Conservation (phyloP, 2,329 filamentous ascomycete species). For the Colletotrichum sp. region DNA sequence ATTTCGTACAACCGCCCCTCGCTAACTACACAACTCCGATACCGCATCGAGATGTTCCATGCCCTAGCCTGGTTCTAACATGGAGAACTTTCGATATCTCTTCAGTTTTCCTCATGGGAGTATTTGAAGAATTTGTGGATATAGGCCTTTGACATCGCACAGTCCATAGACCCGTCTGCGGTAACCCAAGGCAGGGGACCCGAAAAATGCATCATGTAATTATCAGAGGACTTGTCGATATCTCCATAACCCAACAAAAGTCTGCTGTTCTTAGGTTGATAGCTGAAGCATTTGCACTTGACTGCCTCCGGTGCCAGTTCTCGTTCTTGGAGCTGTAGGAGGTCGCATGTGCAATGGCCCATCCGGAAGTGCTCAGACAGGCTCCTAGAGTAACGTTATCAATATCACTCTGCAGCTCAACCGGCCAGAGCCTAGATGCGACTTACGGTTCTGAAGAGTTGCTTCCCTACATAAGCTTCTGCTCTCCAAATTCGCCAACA, state of each 20-base stretch:
- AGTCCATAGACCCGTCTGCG: not conserved
- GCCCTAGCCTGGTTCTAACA: not conserved
- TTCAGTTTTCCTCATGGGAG: not conserved
- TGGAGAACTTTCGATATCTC: rapidly evolving
- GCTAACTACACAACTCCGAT: not conserved
- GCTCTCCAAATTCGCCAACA: not conserved
- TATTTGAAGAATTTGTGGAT: not conserved
- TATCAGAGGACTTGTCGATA: not conserved
- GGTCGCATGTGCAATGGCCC: not conserved
- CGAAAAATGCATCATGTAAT: not conserved
- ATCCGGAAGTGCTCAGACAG: not conserved
- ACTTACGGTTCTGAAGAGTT: not conserved
- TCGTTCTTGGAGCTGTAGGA: not conserved
- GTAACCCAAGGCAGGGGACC: not conserved
- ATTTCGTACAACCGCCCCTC: not conserved
- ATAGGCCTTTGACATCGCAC: not conserved
- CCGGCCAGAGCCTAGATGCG: not conserved
- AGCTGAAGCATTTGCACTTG: not conserved
- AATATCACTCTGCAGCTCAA: not conserved
- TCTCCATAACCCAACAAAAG: not conserved
- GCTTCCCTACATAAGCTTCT: not conserved
- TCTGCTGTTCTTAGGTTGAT: not conserved
- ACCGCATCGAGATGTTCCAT: not conserved
- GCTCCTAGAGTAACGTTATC: not conserved
- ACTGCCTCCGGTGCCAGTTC: not conserved